Conservation (phyloP, 495 filamentous ascomycete genomes). For the Daldinia concentrica region DNA sequence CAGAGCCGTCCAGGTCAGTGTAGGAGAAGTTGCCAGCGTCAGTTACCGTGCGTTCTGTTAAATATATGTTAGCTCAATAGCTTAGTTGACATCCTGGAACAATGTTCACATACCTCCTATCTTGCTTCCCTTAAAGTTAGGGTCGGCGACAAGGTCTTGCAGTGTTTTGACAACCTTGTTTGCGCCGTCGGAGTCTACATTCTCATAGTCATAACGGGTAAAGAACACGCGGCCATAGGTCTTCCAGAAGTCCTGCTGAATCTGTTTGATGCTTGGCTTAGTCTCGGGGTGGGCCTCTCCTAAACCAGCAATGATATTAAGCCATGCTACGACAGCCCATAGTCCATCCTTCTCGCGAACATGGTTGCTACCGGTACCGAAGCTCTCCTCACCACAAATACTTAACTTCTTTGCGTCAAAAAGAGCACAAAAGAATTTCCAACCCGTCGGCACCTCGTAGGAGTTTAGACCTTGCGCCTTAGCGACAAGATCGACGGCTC, state of each 20-base stretch:
- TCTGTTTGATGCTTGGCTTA: conserved; percentile 88
- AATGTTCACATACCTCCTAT: conserved; percentile 66
- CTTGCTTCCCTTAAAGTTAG: conserved; percentile 80
- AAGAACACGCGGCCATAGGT: conserved; percentile 98
- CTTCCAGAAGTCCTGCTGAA: conserved; percentile 97
- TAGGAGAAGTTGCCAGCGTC: conserved; percentile 97
- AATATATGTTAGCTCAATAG: conserved; percentile 10
- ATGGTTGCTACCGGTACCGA: conserved; percentile 98
- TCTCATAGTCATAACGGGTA: conserved; percentile 98
- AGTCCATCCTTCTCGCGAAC: conserved; percentile 98
- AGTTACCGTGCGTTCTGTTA: conserved; percentile 73
- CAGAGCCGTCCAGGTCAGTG: conserved; percentile 94
- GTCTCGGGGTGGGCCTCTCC: conserved; percentile 78
- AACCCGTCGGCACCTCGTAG: conserved; percentile 98
- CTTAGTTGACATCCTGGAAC: background rate
- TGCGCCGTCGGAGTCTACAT: conserved; percentile 88
- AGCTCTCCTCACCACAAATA: conserved; percentile 98
- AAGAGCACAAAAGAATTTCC: conserved; percentile 99
- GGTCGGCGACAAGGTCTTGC: conserved; percentile 71
- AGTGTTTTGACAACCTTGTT: conserved; percentile 85
- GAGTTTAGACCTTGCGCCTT: conserved; percentile 89
- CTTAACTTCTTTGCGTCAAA: conserved; percentile 98
- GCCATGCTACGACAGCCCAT: conserved; percentile 96
- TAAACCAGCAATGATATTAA: conserved; percentile 97
- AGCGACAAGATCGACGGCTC: conserved; percentile 93